Base-by-base conservation (phyloP, 2,329 filamentous ascomycete species). In the Fusarium palustre region DNA sequence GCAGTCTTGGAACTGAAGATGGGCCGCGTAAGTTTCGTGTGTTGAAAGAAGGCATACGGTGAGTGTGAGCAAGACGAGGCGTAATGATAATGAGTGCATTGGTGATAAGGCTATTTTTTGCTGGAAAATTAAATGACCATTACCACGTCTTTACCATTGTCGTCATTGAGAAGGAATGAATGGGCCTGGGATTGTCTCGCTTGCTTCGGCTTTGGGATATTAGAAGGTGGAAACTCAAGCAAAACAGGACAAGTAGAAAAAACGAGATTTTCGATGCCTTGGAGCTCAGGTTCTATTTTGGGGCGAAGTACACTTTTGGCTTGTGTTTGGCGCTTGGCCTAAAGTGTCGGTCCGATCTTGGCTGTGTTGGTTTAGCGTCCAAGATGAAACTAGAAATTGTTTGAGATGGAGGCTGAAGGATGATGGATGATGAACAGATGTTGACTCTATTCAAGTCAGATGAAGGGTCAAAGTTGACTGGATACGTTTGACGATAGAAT, bases 1-100 rank as follows among this genome's bases (percentile, higher is more conserved):
- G 42, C 71, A 73, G 31, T 72, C 50, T n/a, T 55, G 55, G 41
- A 48, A 42, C 7, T 73, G 66, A 8, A 73, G 42, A 25, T 73
- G 41, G 3, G 71, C 66, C 5, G 70, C 65, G 13, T 56, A 31
- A 30, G 16, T 47, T n/a, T 59, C 22, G 8, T 7, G 36, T 20
- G 15, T 38, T 22, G 38, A 12, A 48, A 36, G 8, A 66, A 49
- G 18, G 56, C 24, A 24, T 63, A 55, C 33, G 31, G 47, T 24
- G 39, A 39, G 36, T 25, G 47, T 24, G 42, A 42, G 36, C n/a
- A 60, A 8, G 5, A 39, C 11, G 9, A 39, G 24, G 24, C 24
- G 41, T 15, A 43, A 33, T 16, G 13, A 12, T 31, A 69, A 66
- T 13, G 47, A 61, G 41, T 12, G 52, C 58, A 60, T 65, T 36